Evolutionary conservation across 2,329 filamentous ascomycete species (phyloP).

Genomic region (Monosporascus cannonballus): DNA sequence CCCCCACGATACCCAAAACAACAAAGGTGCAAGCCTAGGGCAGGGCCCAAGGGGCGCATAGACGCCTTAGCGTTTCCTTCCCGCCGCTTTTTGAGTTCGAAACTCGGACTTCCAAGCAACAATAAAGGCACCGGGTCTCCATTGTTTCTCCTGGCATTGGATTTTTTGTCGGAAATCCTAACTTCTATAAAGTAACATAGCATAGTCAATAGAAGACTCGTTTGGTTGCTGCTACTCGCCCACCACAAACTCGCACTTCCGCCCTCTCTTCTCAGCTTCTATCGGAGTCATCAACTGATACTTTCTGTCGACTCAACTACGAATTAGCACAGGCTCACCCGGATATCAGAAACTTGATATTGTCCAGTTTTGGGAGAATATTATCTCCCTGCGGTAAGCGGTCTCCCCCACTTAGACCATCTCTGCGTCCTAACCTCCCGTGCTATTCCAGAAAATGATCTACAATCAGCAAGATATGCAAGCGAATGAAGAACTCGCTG

Average conservation of each 20-base stretch:
- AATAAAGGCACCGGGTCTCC: not conserved
- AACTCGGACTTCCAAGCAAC: not conserved
- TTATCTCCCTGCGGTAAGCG: not conserved
- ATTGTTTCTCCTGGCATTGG: constrained; percentile 1
- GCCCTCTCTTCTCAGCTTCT: constrained; percentile 8
- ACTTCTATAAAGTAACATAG: constrained; percentile 35
- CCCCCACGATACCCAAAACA: too few relatives aligned
- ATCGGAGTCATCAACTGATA: constrained; percentile 1
- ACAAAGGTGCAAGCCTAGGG: not conserved
- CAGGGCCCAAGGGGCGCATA: not conserved
- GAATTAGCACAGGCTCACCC: not conserved
- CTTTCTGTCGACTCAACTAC: not conserved
- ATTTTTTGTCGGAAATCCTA: constrained; percentile 4
- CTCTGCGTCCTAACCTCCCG: constrained; percentile 9
- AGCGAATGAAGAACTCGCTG: constrained; percentile 75
- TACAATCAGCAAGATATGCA: constrained; percentile 47
- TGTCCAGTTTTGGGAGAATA: not conserved
- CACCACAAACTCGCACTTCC: constrained; percentile 7
- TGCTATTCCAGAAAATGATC: constrained; percentile 27
- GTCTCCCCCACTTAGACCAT: constrained; percentile 1
- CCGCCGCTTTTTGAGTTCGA: not conserved
- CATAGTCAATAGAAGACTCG: constrained; percentile 45
- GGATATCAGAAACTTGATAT: not conserved
- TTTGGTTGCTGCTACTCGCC: constrained; percentile 20
- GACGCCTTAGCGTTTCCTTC: not conserved